Conservation (phyloP, 2,329 filamentous ascomycete species). For the Claviceps humidiphila region DNA sequence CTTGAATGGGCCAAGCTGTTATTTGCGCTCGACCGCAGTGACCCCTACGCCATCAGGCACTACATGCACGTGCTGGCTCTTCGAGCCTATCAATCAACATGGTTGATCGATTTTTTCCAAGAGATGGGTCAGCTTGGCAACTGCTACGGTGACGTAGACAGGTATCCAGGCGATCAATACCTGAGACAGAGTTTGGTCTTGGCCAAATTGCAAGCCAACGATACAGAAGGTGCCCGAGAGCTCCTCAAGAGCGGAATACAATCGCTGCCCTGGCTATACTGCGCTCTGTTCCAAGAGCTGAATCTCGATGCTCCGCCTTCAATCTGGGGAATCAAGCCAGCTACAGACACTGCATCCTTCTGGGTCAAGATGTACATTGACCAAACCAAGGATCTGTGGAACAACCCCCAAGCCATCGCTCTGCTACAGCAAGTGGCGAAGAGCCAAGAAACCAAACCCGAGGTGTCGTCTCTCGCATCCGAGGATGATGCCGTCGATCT, state of each 20-base stretch:
- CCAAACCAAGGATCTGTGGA: slow-evolving; percentile 74
- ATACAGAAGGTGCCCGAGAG: slow-evolving; percentile 50
- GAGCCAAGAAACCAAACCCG: slow-evolving; percentile 31
- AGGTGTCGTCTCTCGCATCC: slow-evolving; percentile 24
- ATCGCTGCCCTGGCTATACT: slow-evolving; percentile 73
- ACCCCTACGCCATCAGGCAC: slow-evolving; percentile 74
- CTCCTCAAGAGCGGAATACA: slow-evolving; percentile 56
- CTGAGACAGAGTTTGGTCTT: slow-evolving; percentile 65
- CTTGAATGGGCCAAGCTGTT: slow-evolving; percentile 89
- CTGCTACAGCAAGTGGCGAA: slow-evolving; percentile 59
- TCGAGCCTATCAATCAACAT: slow-evolving; percentile 62
- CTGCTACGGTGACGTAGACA: not conserved
- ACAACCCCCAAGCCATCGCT: slow-evolving; percentile 54
- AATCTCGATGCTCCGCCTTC: slow-evolving; percentile 64
- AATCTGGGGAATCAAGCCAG: slow-evolving; percentile 67
- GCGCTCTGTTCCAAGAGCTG: slow-evolving; percentile 65
- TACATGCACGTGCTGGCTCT: slow-evolving; percentile 75
- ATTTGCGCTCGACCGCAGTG: slow-evolving; percentile 58
- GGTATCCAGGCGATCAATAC: slow-evolving; percentile 43
- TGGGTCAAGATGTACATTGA: slow-evolving; percentile 64
- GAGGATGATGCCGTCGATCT: slow-evolving; percentile 27
- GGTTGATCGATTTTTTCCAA: slow-evolving; percentile 58
- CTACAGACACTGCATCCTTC: slow-evolving; percentile 48
- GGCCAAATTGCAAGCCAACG: slow-evolving; percentile 59
- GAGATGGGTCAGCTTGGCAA: slow-evolving; percentile 21